These are phyloP conservation scores for Colletotrichum tropicale DNA, from an alignment of 2,329 filamentous ascomycete genomes.

Conservation along the genomic window DNA sequence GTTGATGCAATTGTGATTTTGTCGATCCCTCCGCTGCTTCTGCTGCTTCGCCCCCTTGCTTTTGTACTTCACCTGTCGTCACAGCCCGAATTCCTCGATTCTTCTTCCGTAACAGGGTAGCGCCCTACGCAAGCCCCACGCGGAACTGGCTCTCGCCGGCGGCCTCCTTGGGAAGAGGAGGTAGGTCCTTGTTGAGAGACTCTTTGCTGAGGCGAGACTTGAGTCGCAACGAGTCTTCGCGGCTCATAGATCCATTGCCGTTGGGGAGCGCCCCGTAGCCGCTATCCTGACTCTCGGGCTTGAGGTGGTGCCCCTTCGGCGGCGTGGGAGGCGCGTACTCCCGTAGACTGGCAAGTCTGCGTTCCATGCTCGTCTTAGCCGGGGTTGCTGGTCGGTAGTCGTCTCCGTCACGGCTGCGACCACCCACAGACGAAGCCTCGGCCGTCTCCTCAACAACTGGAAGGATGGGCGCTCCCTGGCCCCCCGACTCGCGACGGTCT, in stretches of 20 bases:
- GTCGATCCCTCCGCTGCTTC: neutral
- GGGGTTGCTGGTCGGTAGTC: constrained; percentile 44
- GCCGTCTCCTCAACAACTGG: constrained; percentile 92
- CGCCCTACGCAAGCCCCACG: constrained; percentile 10
- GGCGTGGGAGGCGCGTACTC: constrained; percentile 48
- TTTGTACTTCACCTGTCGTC: neutral
- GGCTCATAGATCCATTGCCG: constrained; percentile 32
- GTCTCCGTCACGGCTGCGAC: constrained; percentile 57
- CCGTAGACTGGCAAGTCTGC: constrained; percentile 20
- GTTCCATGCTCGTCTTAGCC: constrained; percentile 40
- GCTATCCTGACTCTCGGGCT: constrained; percentile 53
- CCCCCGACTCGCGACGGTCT: constrained; percentile 59
- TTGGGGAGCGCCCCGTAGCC: constrained; percentile 42
- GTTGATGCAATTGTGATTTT: constrained; percentile 19
- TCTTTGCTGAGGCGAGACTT: constrained; percentile 52
- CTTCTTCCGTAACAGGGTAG: neutral
- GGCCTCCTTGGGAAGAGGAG: constrained; percentile 52
- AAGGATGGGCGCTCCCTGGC: constrained; percentile 60
- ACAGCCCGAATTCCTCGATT: neutral
- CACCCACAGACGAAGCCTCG: constrained; percentile 72
- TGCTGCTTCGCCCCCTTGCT: neutral
- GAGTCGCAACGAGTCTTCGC: constrained; percentile 34
- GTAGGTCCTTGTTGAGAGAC: constrained; percentile 65
- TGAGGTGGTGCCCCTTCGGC: constrained; percentile 45
- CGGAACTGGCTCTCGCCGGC: constrained; percentile 17